These are phyloP conservation scores for Plasmodium gaboni DNA, from an alignment of 169 alveolate genomes.

Conservation along the genomic window DNA sequence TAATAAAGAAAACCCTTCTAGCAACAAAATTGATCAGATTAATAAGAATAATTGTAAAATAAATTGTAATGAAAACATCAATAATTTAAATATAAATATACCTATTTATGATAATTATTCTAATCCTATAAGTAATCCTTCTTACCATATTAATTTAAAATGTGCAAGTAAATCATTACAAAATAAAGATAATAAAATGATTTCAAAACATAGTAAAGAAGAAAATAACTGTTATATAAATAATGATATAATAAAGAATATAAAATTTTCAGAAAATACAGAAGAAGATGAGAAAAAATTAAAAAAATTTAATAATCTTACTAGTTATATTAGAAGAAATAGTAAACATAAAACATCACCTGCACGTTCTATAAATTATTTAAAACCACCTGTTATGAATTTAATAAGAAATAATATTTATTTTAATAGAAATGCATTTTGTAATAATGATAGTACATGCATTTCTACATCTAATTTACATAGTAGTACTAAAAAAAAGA, in stretches of 20 bases:
- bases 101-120: too few relatives aligned
- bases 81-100: too few relatives aligned
- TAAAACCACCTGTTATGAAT: slow-evolving; percentile 60
- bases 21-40: too few relatives aligned
- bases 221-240: too few relatives aligned
- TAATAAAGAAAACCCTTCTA: too few relatives aligned
- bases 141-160: too few relatives aligned
- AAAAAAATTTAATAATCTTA: slow-evolving; percentile 10
- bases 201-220: too few relatives aligned
- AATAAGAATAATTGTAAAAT: too few relatives aligned
- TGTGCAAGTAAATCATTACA: too few relatives aligned
- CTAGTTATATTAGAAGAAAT: slow-evolving; percentile 33
- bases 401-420: slow-evolving; percentile 39
- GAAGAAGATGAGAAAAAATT: background rate
- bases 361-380: slow-evolving; percentile 60
- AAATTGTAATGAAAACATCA: too few relatives aligned
- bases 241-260: background rate
- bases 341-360: slow-evolving; percentile 74
- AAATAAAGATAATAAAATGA: too few relatives aligned
- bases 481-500: slow-evolving; percentile 7
- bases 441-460: slow-evolving; percentile 13
- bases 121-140: too few relatives aligned
- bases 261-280: background rate
- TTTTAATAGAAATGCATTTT: slow-evolving; percentile 9
- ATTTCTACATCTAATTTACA: background rate